phyloP scores from a whole-genome alignment of 805 yeast genomes.

The Cyberlindnera sargentensis region DNA sequence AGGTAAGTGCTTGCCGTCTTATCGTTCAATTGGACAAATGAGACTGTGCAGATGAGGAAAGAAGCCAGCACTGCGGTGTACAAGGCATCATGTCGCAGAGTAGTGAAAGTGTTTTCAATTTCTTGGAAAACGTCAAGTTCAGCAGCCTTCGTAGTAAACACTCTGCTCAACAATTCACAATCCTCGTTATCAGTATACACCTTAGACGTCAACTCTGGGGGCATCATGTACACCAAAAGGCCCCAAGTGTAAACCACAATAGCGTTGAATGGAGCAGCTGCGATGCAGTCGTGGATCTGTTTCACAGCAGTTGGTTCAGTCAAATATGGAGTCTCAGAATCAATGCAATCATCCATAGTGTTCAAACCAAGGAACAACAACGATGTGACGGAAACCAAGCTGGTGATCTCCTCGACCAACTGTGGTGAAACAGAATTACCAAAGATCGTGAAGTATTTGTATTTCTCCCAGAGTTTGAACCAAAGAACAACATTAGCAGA shows the following conservation, averaged over 20 bases:
- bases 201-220: constrained; percentile 39
- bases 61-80: constrained; percentile 39
- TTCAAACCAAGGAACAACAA: constrained; percentile 52
- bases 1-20: constrained; percentile 26
- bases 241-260: constrained; percentile 63
- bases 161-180: constrained; percentile 6
- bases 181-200: constrained; percentile 23
- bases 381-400: constrained; percentile 42
- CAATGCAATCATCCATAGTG: constrained; percentile 36
- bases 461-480: constrained; percentile 44
- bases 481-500: constrained; percentile 37
- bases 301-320: constrained; percentile 33
- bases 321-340: constrained; percentile 32
- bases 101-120: constrained; percentile 33
- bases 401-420: constrained; percentile 29
- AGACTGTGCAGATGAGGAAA: constrained; percentile 27
- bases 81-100: constrained; percentile 41
- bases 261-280: constrained; percentile 34
- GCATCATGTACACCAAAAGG: constrained; percentile 43
- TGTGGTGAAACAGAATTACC: constrained; percentile 14
- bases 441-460: constrained; percentile 17
- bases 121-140: constrained; percentile 39
- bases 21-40: constrained; percentile 41
- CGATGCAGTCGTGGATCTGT: constrained; percentile 34
- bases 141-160: constrained; percentile 25